These are phyloP conservation scores for Phallus indusiatus DNA, from an alignment of 768 basidiomycete genomes.

Conservation along the genomic window DNA sequence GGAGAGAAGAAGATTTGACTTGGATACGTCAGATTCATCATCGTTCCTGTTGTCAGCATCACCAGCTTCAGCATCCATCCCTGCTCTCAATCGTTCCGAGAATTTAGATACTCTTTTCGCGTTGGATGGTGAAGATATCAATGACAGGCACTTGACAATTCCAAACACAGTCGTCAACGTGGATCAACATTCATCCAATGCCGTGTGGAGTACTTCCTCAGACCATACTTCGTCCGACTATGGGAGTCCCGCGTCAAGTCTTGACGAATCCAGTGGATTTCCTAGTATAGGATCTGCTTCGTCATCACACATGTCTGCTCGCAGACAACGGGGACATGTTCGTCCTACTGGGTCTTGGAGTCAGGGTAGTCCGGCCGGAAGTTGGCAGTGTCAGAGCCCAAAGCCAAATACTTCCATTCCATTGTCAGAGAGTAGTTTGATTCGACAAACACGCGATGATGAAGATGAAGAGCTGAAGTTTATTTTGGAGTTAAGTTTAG, in stretches of 20 bases:
- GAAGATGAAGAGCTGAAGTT: constrained; percentile 57
- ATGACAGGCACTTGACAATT: constrained; percentile 23
- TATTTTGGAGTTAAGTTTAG: constrained; percentile 63
- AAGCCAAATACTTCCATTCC: neutral
- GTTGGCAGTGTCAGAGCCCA: neutral
- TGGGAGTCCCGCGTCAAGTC: neutral
- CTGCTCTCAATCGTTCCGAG: neutral
- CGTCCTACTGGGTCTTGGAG: constrained; percentile 3
- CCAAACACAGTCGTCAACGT: constrained; percentile 8
- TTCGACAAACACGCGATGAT: constrained; percentile 21
- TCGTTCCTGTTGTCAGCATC: constrained; percentile 10
- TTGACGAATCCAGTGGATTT: neutral
- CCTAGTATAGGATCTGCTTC: neutral
- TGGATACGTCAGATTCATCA: neutral
- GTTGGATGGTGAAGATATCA: no score
- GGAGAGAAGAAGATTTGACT: constrained; percentile 12
- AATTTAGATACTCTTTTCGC: constrained; percentile 43
- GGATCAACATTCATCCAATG: constrained; percentile 4
- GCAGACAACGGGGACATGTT: constrained; percentile 1
- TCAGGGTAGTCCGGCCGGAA: neutral
- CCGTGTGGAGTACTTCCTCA: constrained; percentile 8
- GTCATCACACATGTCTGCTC: neutral
- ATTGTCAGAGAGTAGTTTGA: neutral
- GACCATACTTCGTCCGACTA: neutral
- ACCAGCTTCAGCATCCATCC: constrained; percentile 20